Percentiles rank a stretch among this genome's conserved stretches.
These are phyloP conservation scores for Kazachstania sp. DNA, from an alignment of 1,139 yeast genomes.

Conservation along the genomic window DNA sequence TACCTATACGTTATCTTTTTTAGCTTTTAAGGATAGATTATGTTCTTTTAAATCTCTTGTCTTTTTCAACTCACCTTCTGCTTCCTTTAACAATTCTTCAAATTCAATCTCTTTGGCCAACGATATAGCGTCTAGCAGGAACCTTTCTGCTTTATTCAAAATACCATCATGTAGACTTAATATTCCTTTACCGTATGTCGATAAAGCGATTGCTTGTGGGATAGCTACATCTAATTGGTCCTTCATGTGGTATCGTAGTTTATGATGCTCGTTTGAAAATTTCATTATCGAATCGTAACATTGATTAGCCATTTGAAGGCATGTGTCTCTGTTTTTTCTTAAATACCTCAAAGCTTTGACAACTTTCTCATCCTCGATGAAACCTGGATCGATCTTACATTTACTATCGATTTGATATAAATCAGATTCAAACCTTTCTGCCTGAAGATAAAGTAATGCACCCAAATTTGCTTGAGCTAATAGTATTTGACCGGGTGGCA, in stretches of 20 bases:
- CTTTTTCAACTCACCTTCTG: slow-evolving; percentile 56
- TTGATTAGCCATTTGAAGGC: slow-evolving; percentile 39
- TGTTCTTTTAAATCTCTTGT: slow-evolving; percentile 11
- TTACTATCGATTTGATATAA: slow-evolving; percentile 25
- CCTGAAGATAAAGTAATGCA: slow-evolving; percentile 59
- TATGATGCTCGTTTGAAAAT: slow-evolving; percentile 45
- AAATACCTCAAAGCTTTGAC: slow-evolving; percentile 19
- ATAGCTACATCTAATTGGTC: slow-evolving; percentile 39
- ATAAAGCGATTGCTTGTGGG: slow-evolving; percentile 64
- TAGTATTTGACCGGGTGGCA: slow-evolving; percentile 55
- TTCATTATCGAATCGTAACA: slow-evolving; percentile 48
- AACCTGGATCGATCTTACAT: slow-evolving; percentile 21
- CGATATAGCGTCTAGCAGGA: slow-evolving; percentile 60
- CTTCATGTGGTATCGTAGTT: slow-evolving; percentile 29
- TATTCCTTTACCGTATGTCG: slow-evolving; percentile 82
- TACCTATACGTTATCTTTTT: background rate
- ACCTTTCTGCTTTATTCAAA: slow-evolving; percentile 44
- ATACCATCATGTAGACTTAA: slow-evolving; percentile 47
- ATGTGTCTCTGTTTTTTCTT: slow-evolving; percentile 33
- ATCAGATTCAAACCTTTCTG: slow-evolving; percentile 57
- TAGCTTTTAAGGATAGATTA: background rate
- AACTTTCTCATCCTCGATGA: slow-evolving; percentile 25
- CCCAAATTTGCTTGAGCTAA: slow-evolving; percentile 67
- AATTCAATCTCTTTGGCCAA: slow-evolving; percentile 65
- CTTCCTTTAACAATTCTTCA: slow-evolving; percentile 51